Base-by-base conservation (phyloP, 768 basidiomycete genomes). In the Boletus barrowsii region DNA sequence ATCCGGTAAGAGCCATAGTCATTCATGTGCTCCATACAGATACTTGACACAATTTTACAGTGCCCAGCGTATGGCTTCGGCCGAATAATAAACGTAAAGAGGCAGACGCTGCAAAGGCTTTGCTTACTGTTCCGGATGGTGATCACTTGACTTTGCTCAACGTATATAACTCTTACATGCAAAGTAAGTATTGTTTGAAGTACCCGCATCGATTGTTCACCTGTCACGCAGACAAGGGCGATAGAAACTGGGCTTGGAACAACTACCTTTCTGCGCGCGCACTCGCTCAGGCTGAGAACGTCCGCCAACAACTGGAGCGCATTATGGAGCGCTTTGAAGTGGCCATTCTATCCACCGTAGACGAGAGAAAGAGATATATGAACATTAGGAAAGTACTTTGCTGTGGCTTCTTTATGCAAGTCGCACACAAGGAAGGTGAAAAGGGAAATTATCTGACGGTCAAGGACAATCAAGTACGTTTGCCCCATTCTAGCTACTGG, bases 331-430 rank as follows among this genome's bases (percentile, higher is more conserved):
- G 86, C 33, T 90, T 81, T 65, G 92, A 94, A 54, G 74, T 96
- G 33, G 87, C 88, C 29, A 68, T 94, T 20, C 70, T 93, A 26
- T 85, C 86, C 8, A 77, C 83, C 3, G 69, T 68, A 26, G 88
- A 93, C 60, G 82, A 88, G 62, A 79, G 77, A 64, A 89, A 86
- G 66, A 81, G 88, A 58, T 88, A 83, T 69, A 58, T 74, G 49
- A 87, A 86, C 60, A 86, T 98, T 52, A 83, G 93, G 26, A 86
- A 86, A 71, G 88, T 88, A 0, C 77, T 98, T 20, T 88, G 90
- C 5, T 89, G 87, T 61, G 97, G 95, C 2, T 99, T 91, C 79
- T 99, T 98, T 75, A 98, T 97, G 96, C 96, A 98, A 68, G 84
- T 93, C 13, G 97, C 95, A 8, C 93, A 97, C 71, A 90, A 91